Evolutionary conservation across 306 rosid genomes (phyloP).

Genomic region (barrel medic (Medicago truncatula)): DNA sequence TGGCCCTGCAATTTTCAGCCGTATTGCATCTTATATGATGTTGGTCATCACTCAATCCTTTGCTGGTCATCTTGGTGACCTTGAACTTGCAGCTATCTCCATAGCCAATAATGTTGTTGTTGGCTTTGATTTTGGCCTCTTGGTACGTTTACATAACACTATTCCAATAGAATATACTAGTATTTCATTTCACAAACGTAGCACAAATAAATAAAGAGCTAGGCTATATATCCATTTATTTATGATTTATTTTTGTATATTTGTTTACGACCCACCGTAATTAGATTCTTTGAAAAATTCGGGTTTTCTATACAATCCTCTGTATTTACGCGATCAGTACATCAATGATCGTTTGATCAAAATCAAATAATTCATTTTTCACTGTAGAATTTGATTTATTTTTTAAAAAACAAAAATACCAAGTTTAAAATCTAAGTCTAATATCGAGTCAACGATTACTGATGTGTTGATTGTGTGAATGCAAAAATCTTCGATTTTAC

Average conservation of each 20-base stretch:
- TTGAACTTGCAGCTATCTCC: constrained; percentile 74
- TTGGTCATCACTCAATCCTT: constrained; percentile 76
- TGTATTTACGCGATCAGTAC: too few species aligned
- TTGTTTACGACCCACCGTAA: background rate
- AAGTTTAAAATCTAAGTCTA: too few species aligned
- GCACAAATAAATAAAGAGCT: too few species aligned
- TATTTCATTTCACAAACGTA: too few species aligned
- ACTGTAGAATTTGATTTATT: too few species aligned
- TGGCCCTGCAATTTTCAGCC: constrained; percentile 75
- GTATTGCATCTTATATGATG: constrained; percentile 58
- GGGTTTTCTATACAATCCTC: background rate
- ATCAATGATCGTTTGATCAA: background rate
- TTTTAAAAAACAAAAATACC: too few species aligned
- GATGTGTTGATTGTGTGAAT: too few species aligned
- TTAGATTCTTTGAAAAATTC: background rate
- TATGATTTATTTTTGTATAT: too few species aligned
- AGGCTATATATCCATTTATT: too few species aligned
- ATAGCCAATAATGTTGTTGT: constrained; percentile 64
- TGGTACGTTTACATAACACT: constrained; percentile 43
- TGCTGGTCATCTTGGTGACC: constrained; percentile 81
- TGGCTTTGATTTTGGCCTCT: constrained; percentile 72
- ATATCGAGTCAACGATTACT: too few species aligned
- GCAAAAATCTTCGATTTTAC: too few species aligned
- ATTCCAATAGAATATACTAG: background rate
- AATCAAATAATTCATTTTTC: too few species aligned